Base-by-base conservation (phyloP, 2,329 filamentous ascomycete genomes). In the Pyrenophora graminea region DNA sequence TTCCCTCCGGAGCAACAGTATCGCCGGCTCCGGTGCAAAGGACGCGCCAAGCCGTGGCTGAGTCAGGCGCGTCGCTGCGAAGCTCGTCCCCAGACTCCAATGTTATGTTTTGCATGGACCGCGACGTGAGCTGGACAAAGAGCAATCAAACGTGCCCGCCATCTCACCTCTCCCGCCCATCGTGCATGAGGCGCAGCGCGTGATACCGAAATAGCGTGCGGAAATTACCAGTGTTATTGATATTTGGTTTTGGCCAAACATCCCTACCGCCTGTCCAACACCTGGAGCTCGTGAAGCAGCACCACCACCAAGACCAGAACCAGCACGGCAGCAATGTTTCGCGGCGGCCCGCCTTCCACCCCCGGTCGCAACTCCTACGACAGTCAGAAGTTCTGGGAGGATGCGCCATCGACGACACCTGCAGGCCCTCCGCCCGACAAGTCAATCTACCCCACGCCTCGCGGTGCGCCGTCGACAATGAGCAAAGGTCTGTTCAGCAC, bases 351-450 rank as follows among this genome's bases (percentile, higher is more conserved):
- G 30, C 72, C 73, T 38, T 73, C 72, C 6, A 74, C 71, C 6
- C 72, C 71, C 32, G 64, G 65, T 42, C 63, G 62, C 32, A 58
- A 59, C 41, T 61, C 57, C 38, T 60, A 59, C 50, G 63, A 61
- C 55, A 56, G 62, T n/a, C 27, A 30, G 10, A 30, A 30, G 27
- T 30, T 30, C 10, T 30, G 27, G 27, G 27, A 30, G 45, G 53
- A 64, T 55, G 69, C 72, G 34, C 74, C 79, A 38, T 84, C 83
- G 5, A 84, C 81, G 17, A 85, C 83, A 13, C 83, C 83, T 45
- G 80, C 80, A 39, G 82, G 81, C 34, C 77, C 76, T 51, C 82
- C 82, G 1, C 82, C 81, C 21, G 80, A 80, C 38, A 42, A 54
- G 9, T 60, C 59, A 18, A 55, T 76, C 74, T 51, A 71, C 70